These are phyloP conservation scores for Malus hybrid DNA, from an alignment of 331 rosid species.

Conservation along the genomic window DNA sequence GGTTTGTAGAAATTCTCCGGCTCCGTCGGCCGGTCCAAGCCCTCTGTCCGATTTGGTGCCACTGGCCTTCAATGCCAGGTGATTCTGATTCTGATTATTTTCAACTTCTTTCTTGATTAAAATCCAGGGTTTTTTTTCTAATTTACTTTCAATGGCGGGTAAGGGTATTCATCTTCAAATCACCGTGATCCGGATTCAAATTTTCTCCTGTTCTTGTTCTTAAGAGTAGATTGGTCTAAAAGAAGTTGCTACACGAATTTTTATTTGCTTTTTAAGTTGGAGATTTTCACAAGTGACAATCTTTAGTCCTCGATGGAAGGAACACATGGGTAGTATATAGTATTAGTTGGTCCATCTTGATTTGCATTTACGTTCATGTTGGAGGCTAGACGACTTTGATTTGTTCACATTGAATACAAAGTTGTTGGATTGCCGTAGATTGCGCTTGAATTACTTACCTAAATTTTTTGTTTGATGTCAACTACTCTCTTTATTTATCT, in stretches of 20 bases:
- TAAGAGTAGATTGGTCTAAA: too few species aligned
- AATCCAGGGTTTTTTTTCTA: neutral
- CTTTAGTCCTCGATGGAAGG: neutral
- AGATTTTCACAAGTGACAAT: neutral
- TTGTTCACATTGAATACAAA: neutral
- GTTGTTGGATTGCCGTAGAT: neutral
- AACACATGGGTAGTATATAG: neutral
- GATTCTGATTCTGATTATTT: slow-evolving; percentile 6
- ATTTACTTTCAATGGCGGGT: too few species aligned
- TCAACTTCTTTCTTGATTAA: neutral
- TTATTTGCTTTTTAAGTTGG: neutral
- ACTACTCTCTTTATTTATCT: neutral
- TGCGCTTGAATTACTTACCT: neutral
- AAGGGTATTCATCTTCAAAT: too few species aligned
- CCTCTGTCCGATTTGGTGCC: slow-evolving; percentile 50
- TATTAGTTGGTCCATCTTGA: too few species aligned
- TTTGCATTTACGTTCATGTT: neutral
- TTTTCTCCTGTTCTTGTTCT: too few species aligned
- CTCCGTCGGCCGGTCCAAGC: slow-evolving; percentile 33
- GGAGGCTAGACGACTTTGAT: neutral
- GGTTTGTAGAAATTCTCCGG: slow-evolving; percentile 56
- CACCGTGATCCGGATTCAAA: too few species aligned
- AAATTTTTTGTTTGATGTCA: neutral
- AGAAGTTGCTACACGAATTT: neutral
- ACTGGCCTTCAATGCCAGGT: slow-evolving; percentile 51